Evolutionary conservation across 495 filamentous ascomycete genomes (phyloP).

Genomic region (Hypoxylon fuscum): DNA sequence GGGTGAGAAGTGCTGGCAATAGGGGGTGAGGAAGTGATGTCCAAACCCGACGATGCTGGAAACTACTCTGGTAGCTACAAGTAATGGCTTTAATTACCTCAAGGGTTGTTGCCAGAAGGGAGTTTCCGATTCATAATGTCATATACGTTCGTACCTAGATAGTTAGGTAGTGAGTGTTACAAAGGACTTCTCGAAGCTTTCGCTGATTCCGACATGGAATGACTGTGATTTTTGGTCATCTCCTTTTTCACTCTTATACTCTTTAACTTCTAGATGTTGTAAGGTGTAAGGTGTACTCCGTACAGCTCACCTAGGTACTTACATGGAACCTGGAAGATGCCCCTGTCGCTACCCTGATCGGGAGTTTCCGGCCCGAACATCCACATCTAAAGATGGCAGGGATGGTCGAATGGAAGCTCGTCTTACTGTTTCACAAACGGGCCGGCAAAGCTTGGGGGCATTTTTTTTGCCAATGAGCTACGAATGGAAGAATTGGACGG

Average conservation of each 20-base stretch:
- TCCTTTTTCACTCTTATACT: background rate
- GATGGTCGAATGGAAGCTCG: slow-evolving; percentile 27
- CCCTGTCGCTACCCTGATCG: slow-evolving; percentile 5
- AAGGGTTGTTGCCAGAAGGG: too few species aligned
- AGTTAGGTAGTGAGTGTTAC: background rate
- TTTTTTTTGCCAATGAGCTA: slow-evolving; percentile 8
- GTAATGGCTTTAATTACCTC: too few species aligned
- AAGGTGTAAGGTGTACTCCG: background rate
- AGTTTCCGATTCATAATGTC: too few species aligned
- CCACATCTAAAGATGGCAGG: slow-evolving; percentile 20
- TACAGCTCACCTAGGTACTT: too few species aligned
- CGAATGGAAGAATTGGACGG: slow-evolving; percentile 9
- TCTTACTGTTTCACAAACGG: slow-evolving; percentile 24
- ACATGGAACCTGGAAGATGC: too few species aligned
- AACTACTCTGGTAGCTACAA: too few species aligned
- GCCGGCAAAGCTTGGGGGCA: slow-evolving; percentile 30
- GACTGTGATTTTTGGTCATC: background rate
- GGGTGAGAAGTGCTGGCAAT: too few species aligned
- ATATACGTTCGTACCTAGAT: too few species aligned
- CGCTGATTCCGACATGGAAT: background rate
- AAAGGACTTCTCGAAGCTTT: background rate
- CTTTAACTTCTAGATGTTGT: background rate
- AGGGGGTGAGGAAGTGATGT: too few species aligned
- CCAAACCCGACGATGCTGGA: too few species aligned
- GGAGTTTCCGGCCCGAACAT: slow-evolving; percentile 33